Evolutionary conservation across 768 basidiomycete genomes (phyloP).

Genomic region (Naganishia vishniacii): DNA sequence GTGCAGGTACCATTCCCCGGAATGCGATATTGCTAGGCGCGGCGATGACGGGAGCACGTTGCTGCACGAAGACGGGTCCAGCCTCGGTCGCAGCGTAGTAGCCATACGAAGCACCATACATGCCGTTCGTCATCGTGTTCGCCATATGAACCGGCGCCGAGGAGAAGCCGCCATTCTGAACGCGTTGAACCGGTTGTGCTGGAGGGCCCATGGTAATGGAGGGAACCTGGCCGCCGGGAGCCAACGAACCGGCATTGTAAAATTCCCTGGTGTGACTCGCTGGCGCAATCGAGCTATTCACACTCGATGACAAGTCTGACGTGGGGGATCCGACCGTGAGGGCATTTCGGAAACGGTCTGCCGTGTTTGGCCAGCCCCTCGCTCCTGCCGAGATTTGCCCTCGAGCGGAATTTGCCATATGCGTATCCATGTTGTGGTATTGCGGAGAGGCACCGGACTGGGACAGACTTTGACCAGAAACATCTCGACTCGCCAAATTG

Average conservation of each 20-base stretch:
- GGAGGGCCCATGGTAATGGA: background rate
- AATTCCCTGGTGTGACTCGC: background rate
- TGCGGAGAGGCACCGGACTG: conserved; percentile 8
- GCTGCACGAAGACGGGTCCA: background rate
- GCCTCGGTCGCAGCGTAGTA: too few species aligned
- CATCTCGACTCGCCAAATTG: background rate
- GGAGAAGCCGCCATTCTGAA: background rate
- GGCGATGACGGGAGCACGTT: background rate
- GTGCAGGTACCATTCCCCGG: background rate
- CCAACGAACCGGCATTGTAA: background rate
- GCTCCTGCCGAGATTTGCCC: background rate
- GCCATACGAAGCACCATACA: background rate
- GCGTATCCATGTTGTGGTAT: background rate
- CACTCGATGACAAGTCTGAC: background rate
- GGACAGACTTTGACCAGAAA: background rate
- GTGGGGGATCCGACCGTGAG: background rate
- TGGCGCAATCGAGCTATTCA: background rate
- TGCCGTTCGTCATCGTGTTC: background rate
- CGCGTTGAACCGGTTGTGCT: background rate
- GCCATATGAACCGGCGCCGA: background rate
- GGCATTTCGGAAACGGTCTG: background rate
- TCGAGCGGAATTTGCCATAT: background rate
- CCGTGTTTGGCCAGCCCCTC: background rate
- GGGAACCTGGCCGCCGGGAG: background rate
- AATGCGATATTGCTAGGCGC: background rate